These are phyloP conservation scores for Plasmodium reichenowi DNA, from an alignment of 169 alveolate species.

Conservation along the genomic window DNA sequence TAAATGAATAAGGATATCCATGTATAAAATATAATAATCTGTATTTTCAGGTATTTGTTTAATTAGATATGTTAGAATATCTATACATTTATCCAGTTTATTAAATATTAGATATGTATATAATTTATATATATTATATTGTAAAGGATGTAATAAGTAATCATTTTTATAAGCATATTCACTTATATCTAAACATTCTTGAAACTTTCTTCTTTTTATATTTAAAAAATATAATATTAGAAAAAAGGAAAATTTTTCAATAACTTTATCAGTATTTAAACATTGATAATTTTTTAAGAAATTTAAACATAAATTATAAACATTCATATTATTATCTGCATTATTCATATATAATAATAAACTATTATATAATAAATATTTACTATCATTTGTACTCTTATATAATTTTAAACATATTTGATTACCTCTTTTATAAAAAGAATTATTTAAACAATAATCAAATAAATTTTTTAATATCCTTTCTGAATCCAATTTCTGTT, in stretches of 20 bases:
- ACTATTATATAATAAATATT: conserved; percentile 34
- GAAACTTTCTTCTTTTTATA: conserved; percentile 55
- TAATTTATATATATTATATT: conserved; percentile 36
- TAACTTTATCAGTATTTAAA: conserved; percentile 31
- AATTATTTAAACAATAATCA: conserved; percentile 41
- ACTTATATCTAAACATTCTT: conserved; percentile 36
- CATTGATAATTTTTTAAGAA: conserved; percentile 50
- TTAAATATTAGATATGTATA: conserved; percentile 30
- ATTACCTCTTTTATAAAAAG: conserved; percentile 62
- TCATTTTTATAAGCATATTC: conserved; percentile 48
- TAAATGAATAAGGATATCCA: conserved; percentile 33
- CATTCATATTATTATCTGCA: conserved; percentile 16
- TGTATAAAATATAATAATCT: conserved; percentile 49
- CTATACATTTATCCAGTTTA: conserved; percentile 8
- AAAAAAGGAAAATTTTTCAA: conserved; percentile 62
- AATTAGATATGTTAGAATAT: conserved; percentile 8
- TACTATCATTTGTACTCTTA: conserved; percentile 37
- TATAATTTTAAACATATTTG: conserved; percentile 39
- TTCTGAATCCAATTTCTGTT: conserved; percentile 17
- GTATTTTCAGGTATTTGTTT: conserved; percentile 44
- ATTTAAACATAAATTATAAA: conserved; percentile 42
- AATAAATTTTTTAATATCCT: conserved; percentile 21
- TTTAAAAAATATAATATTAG: conserved; percentile 36
- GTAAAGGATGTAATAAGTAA: conserved; percentile 46
- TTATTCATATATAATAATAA: conserved; percentile 47